A percentile compares a stretch with the other conserved stretches of the same genome.
Evolutionary conservation across 176 grass and related monocot species (phyloP).

Genomic region (Zoysia japonica): DNA sequence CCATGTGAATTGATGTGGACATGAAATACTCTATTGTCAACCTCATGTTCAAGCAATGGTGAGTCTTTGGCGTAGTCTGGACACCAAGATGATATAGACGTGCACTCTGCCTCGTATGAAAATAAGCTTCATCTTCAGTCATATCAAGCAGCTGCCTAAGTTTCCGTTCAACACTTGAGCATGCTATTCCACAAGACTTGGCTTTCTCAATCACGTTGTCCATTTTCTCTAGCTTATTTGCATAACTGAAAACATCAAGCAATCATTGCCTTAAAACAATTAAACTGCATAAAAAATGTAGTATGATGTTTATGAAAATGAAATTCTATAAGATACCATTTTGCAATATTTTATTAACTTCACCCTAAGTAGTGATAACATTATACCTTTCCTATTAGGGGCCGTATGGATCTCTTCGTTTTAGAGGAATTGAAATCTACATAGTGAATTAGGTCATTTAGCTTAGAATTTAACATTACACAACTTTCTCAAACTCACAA

Average conservation of each 20-base stretch:
- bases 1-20: constrained; percentile 20
- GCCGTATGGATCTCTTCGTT: too few relatives aligned
- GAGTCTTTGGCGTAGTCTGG: constrained; percentile 76
- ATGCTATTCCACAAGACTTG: constrained; percentile 66
- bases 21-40: constrained; percentile 91
- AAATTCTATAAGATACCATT: too few relatives aligned
- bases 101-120: constrained; percentile 84
- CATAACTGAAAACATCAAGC: constrained; percentile 53
- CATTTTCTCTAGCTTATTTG: constrained; percentile 74
- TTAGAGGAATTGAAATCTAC: too few relatives aligned
- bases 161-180: constrained; percentile 80
- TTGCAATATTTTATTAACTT: too few relatives aligned
- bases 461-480: too few relatives aligned
- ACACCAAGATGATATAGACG: constrained; percentile 73
- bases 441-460: too few relatives aligned
- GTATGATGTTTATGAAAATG: too few relatives aligned
- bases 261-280: constrained; percentile 1
- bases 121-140: constrained; percentile 87
- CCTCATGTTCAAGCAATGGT: constrained; percentile 83
- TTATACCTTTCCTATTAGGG: too few relatives aligned
- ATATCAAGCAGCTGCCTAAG: constrained; percentile 76
- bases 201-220: constrained; percentile 55
- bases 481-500: too few relatives aligned
- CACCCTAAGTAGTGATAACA: too few relatives aligned
- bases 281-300: too few relatives aligned